Percentiles rank a stretch among this genome's conserved stretches.
These are phyloP conservation scores for Blastomyces parvus DNA, from an alignment of 2,329 filamentous ascomycete species.

Conservation along the genomic window DNA sequence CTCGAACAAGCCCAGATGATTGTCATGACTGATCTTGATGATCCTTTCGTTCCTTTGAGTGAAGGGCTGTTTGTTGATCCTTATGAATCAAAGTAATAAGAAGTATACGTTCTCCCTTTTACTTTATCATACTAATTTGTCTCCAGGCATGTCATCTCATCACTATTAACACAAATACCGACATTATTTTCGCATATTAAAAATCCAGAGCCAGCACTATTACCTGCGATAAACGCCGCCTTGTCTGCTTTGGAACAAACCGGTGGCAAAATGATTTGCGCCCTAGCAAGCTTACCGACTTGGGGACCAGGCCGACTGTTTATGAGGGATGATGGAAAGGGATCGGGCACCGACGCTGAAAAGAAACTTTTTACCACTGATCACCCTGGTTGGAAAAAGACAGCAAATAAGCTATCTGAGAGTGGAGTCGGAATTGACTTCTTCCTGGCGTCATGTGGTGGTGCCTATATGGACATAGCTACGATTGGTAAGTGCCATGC, in stretches of 20 bases:
- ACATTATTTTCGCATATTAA: slow-evolving; percentile 79
- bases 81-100: slow-evolving; percentile 63
- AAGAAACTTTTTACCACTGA: slow-evolving; percentile 89
- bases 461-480: slow-evolving; percentile 84
- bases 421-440: slow-evolving; percentile 83
- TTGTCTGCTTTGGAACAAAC: slow-evolving; percentile 74
- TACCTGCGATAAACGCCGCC: slow-evolving; percentile 75
- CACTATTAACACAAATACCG: slow-evolving; percentile 75
- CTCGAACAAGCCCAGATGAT: slow-evolving; percentile 92
- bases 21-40: slow-evolving; percentile 95
- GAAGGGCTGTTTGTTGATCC: slow-evolving; percentile 93
- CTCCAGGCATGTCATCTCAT: slow-evolving; percentile 62
- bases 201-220: slow-evolving; percentile 78
- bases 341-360: slow-evolving; percentile 76
- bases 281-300: slow-evolving; percentile 76
- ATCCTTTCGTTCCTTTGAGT: slow-evolving; percentile 86
- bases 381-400: slow-evolving; percentile 76
- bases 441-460: slow-evolving; percentile 84
- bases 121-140: slow-evolving; percentile 20
- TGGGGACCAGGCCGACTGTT: slow-evolving; percentile 82
- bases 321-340: slow-evolving; percentile 78
- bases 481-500: slow-evolving; percentile 60
- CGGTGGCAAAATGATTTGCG: slow-evolving; percentile 86
- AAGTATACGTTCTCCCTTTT: background rate
- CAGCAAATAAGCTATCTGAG: slow-evolving; percentile 78